Conservation (phyloP, 2,329 filamentous ascomycete genomes). For the Xylaria multiplex region DNA sequence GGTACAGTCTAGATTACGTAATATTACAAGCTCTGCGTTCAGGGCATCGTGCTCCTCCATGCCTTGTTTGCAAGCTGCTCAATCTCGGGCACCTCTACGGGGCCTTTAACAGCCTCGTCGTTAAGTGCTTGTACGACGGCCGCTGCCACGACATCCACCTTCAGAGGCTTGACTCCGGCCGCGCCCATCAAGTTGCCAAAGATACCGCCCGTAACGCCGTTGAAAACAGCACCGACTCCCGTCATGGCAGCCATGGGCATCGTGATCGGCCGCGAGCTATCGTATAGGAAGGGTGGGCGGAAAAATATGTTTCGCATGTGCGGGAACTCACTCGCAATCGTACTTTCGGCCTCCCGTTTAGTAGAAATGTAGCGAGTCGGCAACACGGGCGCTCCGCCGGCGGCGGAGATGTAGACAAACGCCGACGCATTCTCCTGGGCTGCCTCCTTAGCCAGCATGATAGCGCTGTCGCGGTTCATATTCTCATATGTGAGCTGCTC, state of each 20-base stretch:
- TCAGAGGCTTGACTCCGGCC: conserved; percentile 84
- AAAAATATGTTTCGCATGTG: conserved; percentile 83
- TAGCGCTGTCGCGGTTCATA: conserved; percentile 93
- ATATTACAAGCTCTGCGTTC: conserved; percentile 34
- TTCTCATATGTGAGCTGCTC: conserved; percentile 92
- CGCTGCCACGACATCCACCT: conserved; percentile 87
- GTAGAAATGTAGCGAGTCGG: conserved; percentile 88
- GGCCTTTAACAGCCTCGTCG: conserved; percentile 77
- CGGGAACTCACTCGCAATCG: conserved; percentile 78
- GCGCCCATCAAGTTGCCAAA: conserved; percentile 82
- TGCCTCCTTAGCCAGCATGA: conserved; percentile 83
- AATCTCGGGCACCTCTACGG: conserved; percentile 81
- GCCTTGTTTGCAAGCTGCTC: conserved; percentile 81
- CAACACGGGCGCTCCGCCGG: conserved; percentile 84
- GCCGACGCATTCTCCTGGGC: conserved; percentile 69
- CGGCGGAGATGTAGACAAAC: conserved; percentile 91
- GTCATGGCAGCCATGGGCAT: conserved; percentile 84
- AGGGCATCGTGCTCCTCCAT: conserved; percentile 93
- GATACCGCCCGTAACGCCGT: conserved; percentile 78
- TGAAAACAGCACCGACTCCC: conserved; percentile 78
- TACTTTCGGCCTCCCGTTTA: conserved; percentile 87
- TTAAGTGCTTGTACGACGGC: conserved; percentile 88
- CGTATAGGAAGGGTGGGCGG: conserved; percentile 89
- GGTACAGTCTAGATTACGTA: conserved; percentile 44
- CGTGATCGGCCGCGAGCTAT: conserved; percentile 81